A percentile compares a stretch with the other conserved stretches of the same genome.
phyloP scores from a whole-genome alignment of 1,284 basidiomycete species.

The Ganoderma lucidum region DNA sequence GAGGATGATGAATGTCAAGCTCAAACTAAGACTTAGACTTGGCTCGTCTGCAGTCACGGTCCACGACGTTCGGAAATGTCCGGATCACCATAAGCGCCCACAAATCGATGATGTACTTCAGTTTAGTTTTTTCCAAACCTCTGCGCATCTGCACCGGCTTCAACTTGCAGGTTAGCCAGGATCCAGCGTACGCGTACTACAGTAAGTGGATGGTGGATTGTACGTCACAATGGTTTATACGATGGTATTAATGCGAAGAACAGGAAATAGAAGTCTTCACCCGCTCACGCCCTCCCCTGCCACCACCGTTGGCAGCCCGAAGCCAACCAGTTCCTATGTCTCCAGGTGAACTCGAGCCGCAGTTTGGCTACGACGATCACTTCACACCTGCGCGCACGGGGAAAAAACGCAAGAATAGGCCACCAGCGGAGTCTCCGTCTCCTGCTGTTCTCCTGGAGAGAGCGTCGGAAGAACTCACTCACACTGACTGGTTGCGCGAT shows the following conservation, averaged over 20 bases:
- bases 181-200: neutral
- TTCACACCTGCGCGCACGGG: slow-evolving; percentile 46
- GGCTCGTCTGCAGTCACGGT: no score
- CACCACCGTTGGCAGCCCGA: neutral
- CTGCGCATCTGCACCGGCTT: neutral
- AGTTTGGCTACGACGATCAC: slow-evolving; percentile 46
- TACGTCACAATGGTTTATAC: neutral
- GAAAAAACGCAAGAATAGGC: slow-evolving; percentile 43
- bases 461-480: slow-evolving; percentile 37
- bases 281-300: neutral
- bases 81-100: neutral
- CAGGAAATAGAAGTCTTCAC: neutral
- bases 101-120: neutral
- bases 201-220: neutral
- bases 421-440: slow-evolving; percentile 28
- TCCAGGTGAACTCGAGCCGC: slow-evolving; percentile 19
- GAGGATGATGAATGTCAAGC: neutral
- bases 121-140: neutral
- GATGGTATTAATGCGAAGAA: neutral
- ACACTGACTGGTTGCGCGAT: slow-evolving; percentile 39
- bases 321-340: slow-evolving; percentile 13
- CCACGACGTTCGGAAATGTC: neutral
- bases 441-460: slow-evolving; percentile 36
- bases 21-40: neutral
- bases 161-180: no score